Evolutionary conservation across 2,329 filamentous ascomycete species (phyloP).

Genomic region (Helicocarpus griseus): DNA sequence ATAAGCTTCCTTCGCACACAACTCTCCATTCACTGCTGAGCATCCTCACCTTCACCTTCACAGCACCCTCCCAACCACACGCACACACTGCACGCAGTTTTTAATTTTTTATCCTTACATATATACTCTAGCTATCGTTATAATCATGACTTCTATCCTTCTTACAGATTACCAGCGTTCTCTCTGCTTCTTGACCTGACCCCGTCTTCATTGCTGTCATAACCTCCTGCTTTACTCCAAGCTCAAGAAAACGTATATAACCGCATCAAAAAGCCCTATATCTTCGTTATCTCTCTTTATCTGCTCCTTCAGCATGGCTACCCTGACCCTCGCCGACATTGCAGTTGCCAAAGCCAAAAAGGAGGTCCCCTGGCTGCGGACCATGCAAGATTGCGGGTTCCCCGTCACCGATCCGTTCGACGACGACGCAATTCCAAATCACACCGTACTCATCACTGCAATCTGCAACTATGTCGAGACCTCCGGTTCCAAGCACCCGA

Average conservation of each 20-base stretch:
- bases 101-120: background rate
- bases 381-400: background rate
- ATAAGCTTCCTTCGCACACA: background rate
- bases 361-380: background rate
- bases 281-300: background rate
- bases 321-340: background rate
- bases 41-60: background rate
- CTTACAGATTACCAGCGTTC: background rate
- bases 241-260: no score
- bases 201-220: background rate
- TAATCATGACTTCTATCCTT: background rate
- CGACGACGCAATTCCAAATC: background rate
- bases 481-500: background rate
- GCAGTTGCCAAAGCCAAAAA: background rate
- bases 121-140: background rate
- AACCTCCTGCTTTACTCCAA: background rate
- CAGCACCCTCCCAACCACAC: background rate
- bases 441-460: background rate
- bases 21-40: background rate
- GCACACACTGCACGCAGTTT: background rate
- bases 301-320: background rate
- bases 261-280: background rate
- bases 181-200: background rate
- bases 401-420: background rate
- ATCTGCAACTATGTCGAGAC: slow-evolving; percentile 4